These are phyloP conservation scores for Guillardia theta DNA, from an alignment of 78 protist genomes.

Conservation along the genomic window DNA sequence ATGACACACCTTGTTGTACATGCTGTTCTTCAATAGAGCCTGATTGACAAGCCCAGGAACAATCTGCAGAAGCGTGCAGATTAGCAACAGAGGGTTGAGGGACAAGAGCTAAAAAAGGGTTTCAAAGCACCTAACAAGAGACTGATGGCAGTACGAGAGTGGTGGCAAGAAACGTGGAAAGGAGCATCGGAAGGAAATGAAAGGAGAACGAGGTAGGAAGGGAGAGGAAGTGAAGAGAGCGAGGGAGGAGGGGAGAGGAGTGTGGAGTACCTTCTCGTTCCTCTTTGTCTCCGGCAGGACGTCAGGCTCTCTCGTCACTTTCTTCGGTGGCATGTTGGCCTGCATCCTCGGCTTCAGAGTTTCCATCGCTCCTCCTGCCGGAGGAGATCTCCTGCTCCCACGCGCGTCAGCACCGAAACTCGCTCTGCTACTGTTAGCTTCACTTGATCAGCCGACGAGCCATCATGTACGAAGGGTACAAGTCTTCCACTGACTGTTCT, in stretches of 20 bases:
- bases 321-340: not conserved
- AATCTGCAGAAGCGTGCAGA: not conserved
- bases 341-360: not conserved
- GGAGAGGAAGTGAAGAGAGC: too few relatives aligned
- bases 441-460: not conserved
- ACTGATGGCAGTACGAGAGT: not conserved
- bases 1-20: conserved; percentile 22
- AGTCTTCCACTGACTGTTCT: not conserved
- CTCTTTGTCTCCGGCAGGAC: not conserved
- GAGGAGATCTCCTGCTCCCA: not conserved
- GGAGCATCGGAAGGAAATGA: not conserved
- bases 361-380: not conserved
- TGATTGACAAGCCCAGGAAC: not conserved
- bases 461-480: not conserved
- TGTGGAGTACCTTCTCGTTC: not conserved
- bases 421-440: not conserved
- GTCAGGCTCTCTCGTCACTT: not conserved
- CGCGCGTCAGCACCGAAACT: not conserved
- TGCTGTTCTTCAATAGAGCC: not conserved
- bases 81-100: not conserved
- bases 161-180: not conserved
- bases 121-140: not conserved
- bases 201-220: not conserved
- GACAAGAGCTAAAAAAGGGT: not conserved
- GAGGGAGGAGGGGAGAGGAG: too few relatives aligned